Base-by-base conservation (phyloP, 441 rosid species). In the Populus hybrid region DNA sequence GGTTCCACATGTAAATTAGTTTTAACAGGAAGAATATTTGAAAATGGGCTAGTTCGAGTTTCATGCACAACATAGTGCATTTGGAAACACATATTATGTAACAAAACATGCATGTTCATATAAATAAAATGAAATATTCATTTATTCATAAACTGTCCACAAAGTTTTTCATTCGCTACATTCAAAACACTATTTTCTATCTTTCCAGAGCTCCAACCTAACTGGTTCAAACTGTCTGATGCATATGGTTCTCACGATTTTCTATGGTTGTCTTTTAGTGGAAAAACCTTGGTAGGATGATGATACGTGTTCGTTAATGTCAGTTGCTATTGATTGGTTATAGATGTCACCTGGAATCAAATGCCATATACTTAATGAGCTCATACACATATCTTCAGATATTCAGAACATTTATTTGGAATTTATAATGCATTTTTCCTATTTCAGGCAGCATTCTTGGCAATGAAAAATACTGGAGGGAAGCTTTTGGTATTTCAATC, bases 401-500 rank as follows among this genome's bases (percentile, higher is more conserved):
- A 11, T 23, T 23, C 7, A 7, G 69, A 28, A 26, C 18, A 66
- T 21, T 12, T 66, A 12, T 23, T 66, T 23, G 69, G 4, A 21
- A 26, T 10, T 10, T 38, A 18, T 38, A 21, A 8, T 23, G 24
- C 18, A 46, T 53, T 28, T 16, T 36, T 61, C 70, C 72, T 66
- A 30, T 81, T 75, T 46, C 89, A 94, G 98, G 97, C 97, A 71
- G 91, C 93, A 69, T 95, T 83, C 84, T 85, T 94, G 88, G 91
- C 93, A 64, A 82, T 94, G 92, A 91, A 91, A 83, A 88, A 80
- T 77, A 87, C 86, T 80, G 98, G 98, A 23, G 98, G 98, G 78
- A 94, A 94, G 87, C 95, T 94, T 77, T 71, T 94, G 84, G 95
- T 92, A 73, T 92, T 92, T 84, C 98, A 94, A 74, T 92, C 96